Evolutionary conservation across 2,329 filamentous ascomycete genomes (phyloP).

Genomic region (Cladobotryum mycophilum): DNA sequence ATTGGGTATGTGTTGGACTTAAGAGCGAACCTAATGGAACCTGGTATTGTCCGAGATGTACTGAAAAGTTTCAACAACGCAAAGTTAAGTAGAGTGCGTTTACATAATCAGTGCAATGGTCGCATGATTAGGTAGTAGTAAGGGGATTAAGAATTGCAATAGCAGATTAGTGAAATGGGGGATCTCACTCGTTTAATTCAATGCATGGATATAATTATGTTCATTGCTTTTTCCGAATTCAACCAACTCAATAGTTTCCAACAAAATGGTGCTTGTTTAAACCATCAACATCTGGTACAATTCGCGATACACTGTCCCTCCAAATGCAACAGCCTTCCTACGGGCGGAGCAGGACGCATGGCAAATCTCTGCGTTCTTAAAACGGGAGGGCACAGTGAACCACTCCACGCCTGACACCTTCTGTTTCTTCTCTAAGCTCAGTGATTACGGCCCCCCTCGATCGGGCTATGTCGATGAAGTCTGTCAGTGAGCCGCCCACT

Average conservation of each 20-base stretch:
- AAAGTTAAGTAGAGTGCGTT: slow-evolving; percentile 22
- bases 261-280: too few species aligned
- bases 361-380: not conserved
- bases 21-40: slow-evolving; percentile 62
- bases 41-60: slow-evolving; percentile 62
- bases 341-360: not conserved
- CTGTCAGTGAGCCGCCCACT: slow-evolving; percentile 74
- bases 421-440: slow-evolving; percentile 50
- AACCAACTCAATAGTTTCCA: not conserved
- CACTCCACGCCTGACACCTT: slow-evolving; percentile 56
- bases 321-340: not conserved
- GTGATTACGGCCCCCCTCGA: slow-evolving; percentile 43
- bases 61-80: slow-evolving; percentile 42
- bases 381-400: slow-evolving; percentile 41
- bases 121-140: not conserved
- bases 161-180: not conserved
- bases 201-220: not conserved
- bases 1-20: slow-evolving; percentile 68
- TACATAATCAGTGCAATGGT: not conserved
- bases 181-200: not conserved
- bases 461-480: slow-evolving; percentile 54
- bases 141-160: not conserved
- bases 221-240: not conserved
- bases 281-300: too few species aligned
- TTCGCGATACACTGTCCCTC: not conserved